Conservation (phyloP, 2,329 filamentous ascomycete genomes). For the Aureobasidium melanogenum region DNA sequence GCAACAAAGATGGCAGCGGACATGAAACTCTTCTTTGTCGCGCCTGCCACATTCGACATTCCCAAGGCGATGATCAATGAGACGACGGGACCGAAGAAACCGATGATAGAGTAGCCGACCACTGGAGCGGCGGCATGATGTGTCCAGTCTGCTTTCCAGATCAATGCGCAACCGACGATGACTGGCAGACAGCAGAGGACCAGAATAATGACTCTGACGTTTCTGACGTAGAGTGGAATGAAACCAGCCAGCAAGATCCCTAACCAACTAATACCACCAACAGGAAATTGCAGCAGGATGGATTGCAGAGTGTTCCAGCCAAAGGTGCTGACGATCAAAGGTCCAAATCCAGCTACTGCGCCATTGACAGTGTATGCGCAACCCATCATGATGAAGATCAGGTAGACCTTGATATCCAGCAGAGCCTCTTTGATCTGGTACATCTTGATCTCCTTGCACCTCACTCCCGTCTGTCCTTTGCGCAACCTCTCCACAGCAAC, state of each 20-base stretch:
- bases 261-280: constrained; percentile 59
- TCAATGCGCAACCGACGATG: constrained; percentile 64
- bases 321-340: constrained; percentile 63
- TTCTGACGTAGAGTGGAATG: constrained; percentile 49
- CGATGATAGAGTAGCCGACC: constrained; percentile 62
- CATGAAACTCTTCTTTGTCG: constrained; percentile 72
- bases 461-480: constrained; percentile 27
- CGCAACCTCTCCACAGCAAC: constrained; percentile 29
- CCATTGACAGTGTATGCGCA: constrained; percentile 64
- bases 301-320: constrained; percentile 55
- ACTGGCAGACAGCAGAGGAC: constrained; percentile 61
- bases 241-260: constrained; percentile 59
- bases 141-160: constrained; percentile 60
- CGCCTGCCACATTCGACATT: constrained; percentile 62
- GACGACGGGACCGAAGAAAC: constrained; percentile 64
- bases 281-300: constrained; percentile 66
- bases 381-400: constrained; percentile 33
- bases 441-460: constrained; percentile 23
- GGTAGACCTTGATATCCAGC: constrained; percentile 20
- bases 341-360: constrained; percentile 61
- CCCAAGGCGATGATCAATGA: constrained; percentile 50
- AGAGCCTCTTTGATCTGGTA: constrained; percentile 21
- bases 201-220: constrained; percentile 58
- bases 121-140: constrained; percentile 58
- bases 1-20: constrained; percentile 65